These are phyloP conservation scores for Hortaea werneckii DNA, from an alignment of 2,329 filamentous ascomycete species.

Conservation along the genomic window DNA sequence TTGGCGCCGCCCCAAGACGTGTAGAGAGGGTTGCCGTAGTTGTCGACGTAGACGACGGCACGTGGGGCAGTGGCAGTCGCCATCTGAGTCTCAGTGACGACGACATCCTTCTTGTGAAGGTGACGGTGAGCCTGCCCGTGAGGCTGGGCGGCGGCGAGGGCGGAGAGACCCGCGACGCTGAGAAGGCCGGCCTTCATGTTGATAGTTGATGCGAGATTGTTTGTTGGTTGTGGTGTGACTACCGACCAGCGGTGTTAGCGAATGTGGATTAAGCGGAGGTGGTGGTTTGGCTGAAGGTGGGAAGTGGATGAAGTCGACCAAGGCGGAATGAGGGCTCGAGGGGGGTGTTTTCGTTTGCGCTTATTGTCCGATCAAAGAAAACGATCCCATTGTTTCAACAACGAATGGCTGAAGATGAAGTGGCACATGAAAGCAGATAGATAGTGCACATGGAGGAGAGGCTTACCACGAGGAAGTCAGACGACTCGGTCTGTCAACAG, in stretches of 20 bases:
- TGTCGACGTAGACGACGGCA: constrained; percentile 51
- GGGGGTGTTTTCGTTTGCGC: too few species aligned
- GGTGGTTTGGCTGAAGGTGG: too few species aligned
- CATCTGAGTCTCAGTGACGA: constrained; percentile 25
- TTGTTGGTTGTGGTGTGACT: not conserved
- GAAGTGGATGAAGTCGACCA: too few species aligned
- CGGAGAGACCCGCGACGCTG: constrained; percentile 16
- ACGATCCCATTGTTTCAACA: constrained; percentile 1
- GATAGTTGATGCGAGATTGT: not conserved
- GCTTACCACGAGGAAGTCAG: too few species aligned
- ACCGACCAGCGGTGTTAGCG: constrained; percentile 7
- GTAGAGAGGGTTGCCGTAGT: constrained; percentile 43
- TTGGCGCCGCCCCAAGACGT: constrained; percentile 4
- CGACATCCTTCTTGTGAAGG: constrained; percentile 27
- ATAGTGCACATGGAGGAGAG: constrained; percentile 1
- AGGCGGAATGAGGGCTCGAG: too few species aligned
- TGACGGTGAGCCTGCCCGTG: constrained; percentile 24
- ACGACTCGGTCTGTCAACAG: constrained; percentile 3
- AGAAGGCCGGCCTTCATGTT: constrained; percentile 24
- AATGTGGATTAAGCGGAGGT: too few species aligned
- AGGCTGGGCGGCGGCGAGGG: constrained; percentile 15
- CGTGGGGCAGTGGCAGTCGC: constrained; percentile 38
- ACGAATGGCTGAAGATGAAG: too few species aligned
- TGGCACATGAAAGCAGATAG: too few species aligned
- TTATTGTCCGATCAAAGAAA: too few species aligned